Evolutionary conservation across 345 rosid genomes (phyloP).

Genomic region (Nasturtium officinale): DNA sequence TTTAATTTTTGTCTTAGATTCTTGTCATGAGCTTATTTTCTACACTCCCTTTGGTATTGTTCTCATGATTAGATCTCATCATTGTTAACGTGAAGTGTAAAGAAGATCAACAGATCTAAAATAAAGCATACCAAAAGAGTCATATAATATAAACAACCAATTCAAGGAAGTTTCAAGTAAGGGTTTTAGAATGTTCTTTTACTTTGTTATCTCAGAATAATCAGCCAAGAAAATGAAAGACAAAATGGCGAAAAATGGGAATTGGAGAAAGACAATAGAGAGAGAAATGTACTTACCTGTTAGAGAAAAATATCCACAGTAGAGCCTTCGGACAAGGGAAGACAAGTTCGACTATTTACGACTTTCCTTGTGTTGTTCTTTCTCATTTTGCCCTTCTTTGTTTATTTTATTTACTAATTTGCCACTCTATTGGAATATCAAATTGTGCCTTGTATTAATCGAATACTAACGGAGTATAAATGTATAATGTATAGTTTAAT

Average conservation of each 20-base stretch:
- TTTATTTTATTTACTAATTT: conserved; percentile 10
- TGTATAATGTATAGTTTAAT: no score
- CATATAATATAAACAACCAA: background rate
- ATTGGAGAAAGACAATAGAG: conserved; percentile 19
- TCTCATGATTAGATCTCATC: conserved; percentile 38
- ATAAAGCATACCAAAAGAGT: conserved; percentile 7
- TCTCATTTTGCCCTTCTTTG: conserved; percentile 30
- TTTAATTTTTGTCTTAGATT: background rate
- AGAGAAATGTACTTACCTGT: conserved; percentile 32
- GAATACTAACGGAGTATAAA: no score
- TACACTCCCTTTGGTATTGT: background rate
- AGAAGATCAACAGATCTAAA: conserved; percentile 39
- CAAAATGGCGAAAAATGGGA: conserved; percentile 25
- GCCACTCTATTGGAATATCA: conserved; percentile 18
- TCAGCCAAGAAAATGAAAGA: conserved; percentile 38
- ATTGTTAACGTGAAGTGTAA: background rate
- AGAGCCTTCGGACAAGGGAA: conserved; percentile 35
- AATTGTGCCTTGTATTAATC: background rate
- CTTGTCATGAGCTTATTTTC: conserved; percentile 10
- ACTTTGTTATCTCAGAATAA: background rate
- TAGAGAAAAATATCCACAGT: conserved; percentile 40
- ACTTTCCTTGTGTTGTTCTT: conserved; percentile 15
- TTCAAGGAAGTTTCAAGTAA: background rate
- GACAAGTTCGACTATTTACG: conserved; percentile 34
- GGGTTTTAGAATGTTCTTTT: background rate